A percentile compares a stretch with the other conserved stretches of the same genome.
These are phyloP conservation scores for Sporobolomyces roseus DNA, from an alignment of 768 basidiomycete species.

Conservation along the genomic window DNA sequence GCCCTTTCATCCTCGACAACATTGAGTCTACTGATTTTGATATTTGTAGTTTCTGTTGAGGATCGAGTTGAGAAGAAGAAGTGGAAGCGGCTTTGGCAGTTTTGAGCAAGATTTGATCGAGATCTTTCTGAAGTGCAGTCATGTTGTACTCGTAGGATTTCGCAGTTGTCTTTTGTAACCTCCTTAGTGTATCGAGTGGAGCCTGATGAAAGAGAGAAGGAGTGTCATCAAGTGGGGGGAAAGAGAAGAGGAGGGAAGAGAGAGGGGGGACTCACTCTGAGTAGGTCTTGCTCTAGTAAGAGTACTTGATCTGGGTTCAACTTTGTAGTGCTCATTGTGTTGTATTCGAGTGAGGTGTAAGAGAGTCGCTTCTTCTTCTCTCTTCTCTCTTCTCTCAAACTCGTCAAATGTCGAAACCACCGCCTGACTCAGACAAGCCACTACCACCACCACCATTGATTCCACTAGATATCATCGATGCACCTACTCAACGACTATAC, in stretches of 20 bases:
- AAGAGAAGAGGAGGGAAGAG: background rate
- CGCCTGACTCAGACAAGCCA: background rate
- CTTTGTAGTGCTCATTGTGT: constrained; percentile 9
- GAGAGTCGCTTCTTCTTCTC: background rate
- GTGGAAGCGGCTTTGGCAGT: constrained; percentile 4
- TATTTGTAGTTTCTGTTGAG: constrained; percentile 53
- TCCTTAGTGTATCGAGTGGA: constrained; percentile 83
- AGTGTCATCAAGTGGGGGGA: background rate
- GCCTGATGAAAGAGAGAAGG: constrained; percentile 56
- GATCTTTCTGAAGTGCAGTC: constrained; percentile 58
- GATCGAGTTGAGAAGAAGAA: background rate
- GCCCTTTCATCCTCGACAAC: constrained; percentile 68
- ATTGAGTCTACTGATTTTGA: constrained; percentile 66
- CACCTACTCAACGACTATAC: constrained; percentile 33
- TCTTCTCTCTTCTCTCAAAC: background rate
- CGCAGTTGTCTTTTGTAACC: constrained; percentile 77
- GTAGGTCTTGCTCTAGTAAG: constrained; percentile 21
- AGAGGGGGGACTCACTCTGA: constrained; percentile 15
- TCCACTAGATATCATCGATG: constrained; percentile 22
- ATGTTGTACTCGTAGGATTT: constrained; percentile 77
- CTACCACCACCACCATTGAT: constrained; percentile 9
- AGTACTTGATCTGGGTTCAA: constrained; percentile 27
- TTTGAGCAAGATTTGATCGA: constrained; percentile 49
- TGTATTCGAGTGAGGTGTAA: background rate
- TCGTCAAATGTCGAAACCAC: constrained; percentile 48